Conservation (phyloP, 805 yeast genomes). For the Sugiyamaella americana region DNA sequence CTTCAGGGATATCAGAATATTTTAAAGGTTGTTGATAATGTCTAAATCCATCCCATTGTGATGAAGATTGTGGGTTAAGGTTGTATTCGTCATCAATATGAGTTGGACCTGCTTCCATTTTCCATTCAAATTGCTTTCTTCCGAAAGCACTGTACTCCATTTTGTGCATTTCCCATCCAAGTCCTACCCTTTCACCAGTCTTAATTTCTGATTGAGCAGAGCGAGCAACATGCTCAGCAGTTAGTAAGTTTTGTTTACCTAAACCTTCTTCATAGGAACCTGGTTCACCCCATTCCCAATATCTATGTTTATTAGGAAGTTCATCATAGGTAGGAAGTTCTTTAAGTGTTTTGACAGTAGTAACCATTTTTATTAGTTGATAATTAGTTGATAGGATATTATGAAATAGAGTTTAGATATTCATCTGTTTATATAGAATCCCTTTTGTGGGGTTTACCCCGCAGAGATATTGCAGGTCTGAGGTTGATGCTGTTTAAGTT, state of each 20-base stretch:
- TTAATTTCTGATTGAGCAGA: constrained; percentile 20
- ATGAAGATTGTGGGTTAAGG: constrained; percentile 30
- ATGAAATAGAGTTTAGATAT: no score
- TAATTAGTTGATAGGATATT: no score
- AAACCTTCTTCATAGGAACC: constrained; percentile 27
- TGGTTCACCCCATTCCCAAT: constrained; percentile 27
- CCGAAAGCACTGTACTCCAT: constrained; percentile 20
- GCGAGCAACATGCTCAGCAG: constrained; percentile 22
- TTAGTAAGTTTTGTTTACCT: constrained; percentile 25
- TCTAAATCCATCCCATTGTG: constrained; percentile 34
- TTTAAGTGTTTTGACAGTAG: constrained; percentile 3
- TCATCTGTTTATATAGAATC: no score
- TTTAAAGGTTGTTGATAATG: constrained; percentile 24
- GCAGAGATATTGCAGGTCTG: no score
- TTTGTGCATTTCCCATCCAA: constrained; percentile 22
- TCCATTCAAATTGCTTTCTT: constrained; percentile 9
- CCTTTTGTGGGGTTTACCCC: no score
- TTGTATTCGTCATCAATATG: constrained; percentile 26
- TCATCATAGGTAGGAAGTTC: constrained; percentile 23
- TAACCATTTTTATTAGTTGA: no score
- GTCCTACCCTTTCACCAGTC: constrained; percentile 22
- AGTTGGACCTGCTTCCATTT: neutral
- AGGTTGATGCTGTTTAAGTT: no score
- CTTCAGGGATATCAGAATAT: constrained; percentile 3
- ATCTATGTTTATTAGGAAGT: constrained; percentile 22